Conservation (phyloP, 331 rosid species). For the Malus hybrid region DNA sequence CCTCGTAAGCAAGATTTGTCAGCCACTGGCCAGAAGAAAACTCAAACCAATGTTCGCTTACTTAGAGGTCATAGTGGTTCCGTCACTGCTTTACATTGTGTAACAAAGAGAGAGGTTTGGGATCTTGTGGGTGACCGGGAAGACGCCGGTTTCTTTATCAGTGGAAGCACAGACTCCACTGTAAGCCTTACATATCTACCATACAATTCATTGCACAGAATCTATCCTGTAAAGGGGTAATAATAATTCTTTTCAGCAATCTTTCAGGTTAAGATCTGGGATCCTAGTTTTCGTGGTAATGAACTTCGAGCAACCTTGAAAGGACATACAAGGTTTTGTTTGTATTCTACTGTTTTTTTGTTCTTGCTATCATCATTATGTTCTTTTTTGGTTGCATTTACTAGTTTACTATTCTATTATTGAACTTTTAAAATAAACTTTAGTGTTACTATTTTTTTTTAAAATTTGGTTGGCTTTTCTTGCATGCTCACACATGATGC, state of each 20-base stretch:
- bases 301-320: conserved; percentile 93
- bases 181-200: conserved; percentile 37
- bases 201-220: conserved; percentile 8
- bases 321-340: conserved; percentile 76
- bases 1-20: conserved; percentile 72
- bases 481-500: background rate
- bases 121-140: conserved; percentile 99
- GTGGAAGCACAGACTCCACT: conserved; percentile 94
- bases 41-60: conserved; percentile 85
- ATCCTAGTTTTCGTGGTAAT: conserved; percentile 95
- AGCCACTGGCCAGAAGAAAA: conserved; percentile 74
- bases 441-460: background rate
- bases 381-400: background rate
- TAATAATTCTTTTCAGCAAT: conserved; percentile 15
- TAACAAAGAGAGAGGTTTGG: conserved; percentile 97
- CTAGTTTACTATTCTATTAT: background rate
- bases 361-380: background rate
- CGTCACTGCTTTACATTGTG: conserved; percentile 92
- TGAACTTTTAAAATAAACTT: background rate
- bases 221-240: conserved; percentile 7
- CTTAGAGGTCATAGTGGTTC: conserved; percentile 98
- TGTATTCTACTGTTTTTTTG: background rate
- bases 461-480: background rate
- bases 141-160: conserved; percentile 96
- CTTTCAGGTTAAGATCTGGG: conserved; percentile 95